These are phyloP conservation scores for Paragyromitra xinjiangensis DNA, from an alignment of 495 filamentous ascomycete species.

Conservation along the genomic window DNA sequence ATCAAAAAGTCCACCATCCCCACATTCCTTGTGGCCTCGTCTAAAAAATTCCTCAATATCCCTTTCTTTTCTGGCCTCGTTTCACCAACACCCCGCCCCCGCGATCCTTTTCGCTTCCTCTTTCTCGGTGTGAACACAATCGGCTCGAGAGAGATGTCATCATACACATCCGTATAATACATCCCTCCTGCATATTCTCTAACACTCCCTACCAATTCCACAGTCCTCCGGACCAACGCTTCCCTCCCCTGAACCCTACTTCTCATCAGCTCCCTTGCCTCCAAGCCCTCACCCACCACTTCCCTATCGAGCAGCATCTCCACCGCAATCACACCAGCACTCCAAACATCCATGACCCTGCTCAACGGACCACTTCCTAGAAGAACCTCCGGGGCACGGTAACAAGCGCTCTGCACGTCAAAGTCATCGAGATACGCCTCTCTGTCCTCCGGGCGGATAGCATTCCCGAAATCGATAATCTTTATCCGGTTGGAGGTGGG, in stretches of 20 bases:
- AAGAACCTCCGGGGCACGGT: slow-evolving; percentile 56
- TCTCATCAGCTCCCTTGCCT: slow-evolving; percentile 49
- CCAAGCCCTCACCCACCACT: slow-evolving; percentile 38
- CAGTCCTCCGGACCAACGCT: slow-evolving; percentile 43
- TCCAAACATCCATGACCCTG: slow-evolving; percentile 56
- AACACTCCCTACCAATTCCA: slow-evolving; percentile 54
- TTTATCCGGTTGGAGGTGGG: slow-evolving; percentile 51
- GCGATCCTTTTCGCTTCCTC: slow-evolving; percentile 19
- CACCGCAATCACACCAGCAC: slow-evolving; percentile 53
- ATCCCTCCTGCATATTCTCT: slow-evolving; percentile 40
- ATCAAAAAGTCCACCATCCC: slow-evolving; percentile 37
- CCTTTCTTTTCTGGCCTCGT: slow-evolving; percentile 18
- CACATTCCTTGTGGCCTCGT: slow-evolving; percentile 21
- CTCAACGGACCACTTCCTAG: slow-evolving; percentile 51
- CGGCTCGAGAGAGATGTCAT: slow-evolving; percentile 41
- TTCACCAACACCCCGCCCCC: slow-evolving; percentile 2
- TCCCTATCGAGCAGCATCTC: slow-evolving; percentile 50
- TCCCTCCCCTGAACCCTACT: slow-evolving; percentile 38
- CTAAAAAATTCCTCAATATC: slow-evolving; percentile 22
- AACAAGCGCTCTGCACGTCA: slow-evolving; percentile 52
- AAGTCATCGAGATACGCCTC: slow-evolving; percentile 50
- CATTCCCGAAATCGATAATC: slow-evolving; percentile 56
- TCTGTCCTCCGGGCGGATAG: slow-evolving; percentile 45
- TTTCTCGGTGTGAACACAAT: slow-evolving; percentile 31
- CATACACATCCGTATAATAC: slow-evolving; percentile 47